A percentile compares a stretch with the other conserved stretches of the same genome.
Conservation (phyloP, 2,329 filamentous ascomycete species). For the Juglanconis oblonga region DNA sequence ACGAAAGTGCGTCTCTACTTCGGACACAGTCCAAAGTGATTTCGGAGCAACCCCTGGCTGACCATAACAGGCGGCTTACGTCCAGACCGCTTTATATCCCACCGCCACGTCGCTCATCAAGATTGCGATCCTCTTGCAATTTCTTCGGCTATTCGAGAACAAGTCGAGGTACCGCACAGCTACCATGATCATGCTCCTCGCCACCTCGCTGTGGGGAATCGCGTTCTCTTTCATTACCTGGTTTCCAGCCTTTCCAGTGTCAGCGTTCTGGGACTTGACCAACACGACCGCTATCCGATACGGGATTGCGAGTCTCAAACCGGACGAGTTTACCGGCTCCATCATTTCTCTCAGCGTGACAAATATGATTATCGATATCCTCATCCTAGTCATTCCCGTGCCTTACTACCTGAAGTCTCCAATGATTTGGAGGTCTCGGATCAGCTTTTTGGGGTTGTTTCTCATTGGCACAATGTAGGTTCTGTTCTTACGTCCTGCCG, state of each 20-base stretch:
- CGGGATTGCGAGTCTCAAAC: conserved; percentile 28
- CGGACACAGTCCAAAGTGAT: background rate
- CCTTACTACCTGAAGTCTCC: conserved; percentile 26
- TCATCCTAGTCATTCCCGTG: conserved; percentile 29
- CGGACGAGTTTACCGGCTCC: conserved; percentile 24
- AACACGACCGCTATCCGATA: conserved; percentile 19
- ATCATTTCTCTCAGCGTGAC: conserved; percentile 28
- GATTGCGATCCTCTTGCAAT: conserved; percentile 27
- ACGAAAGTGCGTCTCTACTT: background rate
- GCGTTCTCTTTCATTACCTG: conserved; percentile 25
- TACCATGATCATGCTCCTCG: conserved; percentile 19
- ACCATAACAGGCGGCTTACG: conserved; percentile 22
- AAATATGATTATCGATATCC: conserved; percentile 30
- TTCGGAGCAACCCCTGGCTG: background rate
- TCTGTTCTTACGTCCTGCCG: too few species aligned
- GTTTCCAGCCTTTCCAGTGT: conserved; percentile 26
- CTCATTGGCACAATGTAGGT: conserved; percentile 31
- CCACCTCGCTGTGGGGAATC: conserved; percentile 22
- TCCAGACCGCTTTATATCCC: conserved; percentile 23
- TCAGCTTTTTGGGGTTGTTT: conserved; percentile 28
- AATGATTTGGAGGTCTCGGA: conserved; percentile 27
- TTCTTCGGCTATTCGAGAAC: conserved; percentile 23
- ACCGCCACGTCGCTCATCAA: conserved; percentile 26
- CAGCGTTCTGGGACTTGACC: conserved; percentile 23
- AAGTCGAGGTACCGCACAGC: conserved; percentile 12